These are phyloP conservation scores for Schoenoplectus triqueter DNA, from an alignment of 202 grass and related monocot species.

Conservation along the genomic window DNA sequence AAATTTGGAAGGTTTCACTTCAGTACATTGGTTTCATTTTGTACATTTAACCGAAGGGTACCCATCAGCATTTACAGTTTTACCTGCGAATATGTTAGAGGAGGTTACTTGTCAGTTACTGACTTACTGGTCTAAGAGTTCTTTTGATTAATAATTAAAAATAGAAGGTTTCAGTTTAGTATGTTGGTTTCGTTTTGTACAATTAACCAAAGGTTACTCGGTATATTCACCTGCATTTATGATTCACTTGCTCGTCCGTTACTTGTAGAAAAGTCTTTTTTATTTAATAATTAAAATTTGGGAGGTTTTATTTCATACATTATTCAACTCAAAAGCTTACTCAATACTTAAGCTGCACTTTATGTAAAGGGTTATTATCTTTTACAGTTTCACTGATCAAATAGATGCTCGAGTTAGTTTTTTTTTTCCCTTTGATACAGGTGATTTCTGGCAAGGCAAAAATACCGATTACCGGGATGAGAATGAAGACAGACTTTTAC, in stretches of 20 bases:
- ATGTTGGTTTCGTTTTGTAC: neutral
- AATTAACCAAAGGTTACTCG: neutral
- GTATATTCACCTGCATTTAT: neutral
- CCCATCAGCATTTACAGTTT: too few relatives aligned
- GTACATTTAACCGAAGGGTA: neutral
- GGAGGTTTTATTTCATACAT: neutral
- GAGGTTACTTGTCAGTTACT: slow-evolving; percentile 9
- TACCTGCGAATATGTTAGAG: neutral
- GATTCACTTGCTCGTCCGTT: neutral
- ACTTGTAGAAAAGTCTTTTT: neutral
- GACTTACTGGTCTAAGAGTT: neutral
- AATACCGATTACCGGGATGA: too few relatives aligned
- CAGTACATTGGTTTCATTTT: neutral
- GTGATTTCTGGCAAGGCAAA: too few relatives aligned
- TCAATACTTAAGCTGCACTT: neutral
- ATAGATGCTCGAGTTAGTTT: too few relatives aligned
- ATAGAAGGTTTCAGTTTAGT: slow-evolving; percentile 14
- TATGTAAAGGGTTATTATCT: neutral
- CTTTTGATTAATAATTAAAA: neutral
- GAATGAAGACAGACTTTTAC: too few relatives aligned
- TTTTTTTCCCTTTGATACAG: too few relatives aligned
- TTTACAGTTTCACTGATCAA: too few relatives aligned
- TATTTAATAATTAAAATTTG: neutral
- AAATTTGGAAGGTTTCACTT: slow-evolving; percentile 5
- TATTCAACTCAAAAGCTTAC: neutral